Evolutionary conservation across 2,329 filamentous ascomycete genomes (phyloP).

Genomic region (Fusarium pininemorale): DNA sequence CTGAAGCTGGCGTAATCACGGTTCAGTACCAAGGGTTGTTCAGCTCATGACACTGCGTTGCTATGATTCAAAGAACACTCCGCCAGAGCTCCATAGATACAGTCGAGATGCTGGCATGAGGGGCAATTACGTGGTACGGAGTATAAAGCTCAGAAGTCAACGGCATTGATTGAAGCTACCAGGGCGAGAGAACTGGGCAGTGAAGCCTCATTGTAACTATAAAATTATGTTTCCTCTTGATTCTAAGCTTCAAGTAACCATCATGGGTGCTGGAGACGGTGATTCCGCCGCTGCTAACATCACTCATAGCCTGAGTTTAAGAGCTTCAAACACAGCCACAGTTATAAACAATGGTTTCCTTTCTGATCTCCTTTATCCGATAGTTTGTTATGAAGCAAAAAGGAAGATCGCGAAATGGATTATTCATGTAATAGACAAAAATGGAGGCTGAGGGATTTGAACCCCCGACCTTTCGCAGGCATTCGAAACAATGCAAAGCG

Average conservation of each 20-base stretch:
- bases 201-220: neutral
- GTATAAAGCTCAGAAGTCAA: neutral
- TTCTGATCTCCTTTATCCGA: neutral
- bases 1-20: too few species aligned
- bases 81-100: neutral
- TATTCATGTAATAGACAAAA: neutral
- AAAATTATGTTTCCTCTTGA: neutral
- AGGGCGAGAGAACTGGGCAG: neutral
- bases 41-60: neutral
- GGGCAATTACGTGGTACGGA: neutral
- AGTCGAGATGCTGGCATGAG: neutral
- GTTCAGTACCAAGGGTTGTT: neutral
- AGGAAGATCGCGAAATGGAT: too few species aligned
- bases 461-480: constrained; percentile 44
- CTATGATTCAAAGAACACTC: neutral
- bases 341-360: neutral
- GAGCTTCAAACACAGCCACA: neutral
- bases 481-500: constrained; percentile 37
- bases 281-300: too few species aligned
- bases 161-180: neutral
- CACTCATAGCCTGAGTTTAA: neutral
- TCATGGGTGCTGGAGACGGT: neutral
- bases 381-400: neutral
- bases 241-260: neutral
- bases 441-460: constrained; percentile 46